Conservation (phyloP, 345 rosid genomes). For the Gossypium australe region DNA sequence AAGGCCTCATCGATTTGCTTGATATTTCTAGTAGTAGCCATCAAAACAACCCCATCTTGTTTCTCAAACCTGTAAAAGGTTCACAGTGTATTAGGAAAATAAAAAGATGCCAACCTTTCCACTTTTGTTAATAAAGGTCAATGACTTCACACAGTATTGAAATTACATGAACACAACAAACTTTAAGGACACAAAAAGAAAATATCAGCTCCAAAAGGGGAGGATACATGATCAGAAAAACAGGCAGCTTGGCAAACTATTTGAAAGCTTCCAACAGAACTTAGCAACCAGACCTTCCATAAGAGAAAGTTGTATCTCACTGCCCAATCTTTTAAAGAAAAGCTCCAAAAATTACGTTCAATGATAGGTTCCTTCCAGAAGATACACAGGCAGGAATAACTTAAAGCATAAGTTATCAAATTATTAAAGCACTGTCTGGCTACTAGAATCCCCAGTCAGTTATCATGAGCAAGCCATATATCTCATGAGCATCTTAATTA, state of each 20-base stretch:
- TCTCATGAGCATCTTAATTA: not conserved
- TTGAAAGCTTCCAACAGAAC: not conserved
- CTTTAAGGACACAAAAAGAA: not conserved
- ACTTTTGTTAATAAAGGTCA: not conserved
- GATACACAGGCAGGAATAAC: not conserved
- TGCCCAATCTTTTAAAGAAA: not conserved
- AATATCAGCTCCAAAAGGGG: not conserved
- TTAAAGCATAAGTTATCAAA: not conserved
- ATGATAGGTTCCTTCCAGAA: not conserved
- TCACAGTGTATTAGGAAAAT: constrained; percentile 8
- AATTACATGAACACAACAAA: not conserved
- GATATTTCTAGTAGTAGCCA: constrained; percentile 89
- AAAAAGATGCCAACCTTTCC: constrained; percentile 1
- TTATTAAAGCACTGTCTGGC: not conserved
- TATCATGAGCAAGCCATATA: not conserved
- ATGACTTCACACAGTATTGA: not conserved
- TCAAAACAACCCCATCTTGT: constrained; percentile 96
- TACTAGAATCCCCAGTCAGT: not conserved
- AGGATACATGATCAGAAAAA: not conserved
- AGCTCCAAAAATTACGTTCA: not conserved
- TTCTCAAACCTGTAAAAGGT: constrained; percentile 70
- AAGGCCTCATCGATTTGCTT: constrained; percentile 93
- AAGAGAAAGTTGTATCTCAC: not conserved
- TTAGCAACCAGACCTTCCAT: not conserved
- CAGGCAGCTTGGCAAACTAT: not conserved